Evolutionary conservation across 352 stramenopile species (phyloP).

Genomic region (Globisporangium iwayamae): DNA sequence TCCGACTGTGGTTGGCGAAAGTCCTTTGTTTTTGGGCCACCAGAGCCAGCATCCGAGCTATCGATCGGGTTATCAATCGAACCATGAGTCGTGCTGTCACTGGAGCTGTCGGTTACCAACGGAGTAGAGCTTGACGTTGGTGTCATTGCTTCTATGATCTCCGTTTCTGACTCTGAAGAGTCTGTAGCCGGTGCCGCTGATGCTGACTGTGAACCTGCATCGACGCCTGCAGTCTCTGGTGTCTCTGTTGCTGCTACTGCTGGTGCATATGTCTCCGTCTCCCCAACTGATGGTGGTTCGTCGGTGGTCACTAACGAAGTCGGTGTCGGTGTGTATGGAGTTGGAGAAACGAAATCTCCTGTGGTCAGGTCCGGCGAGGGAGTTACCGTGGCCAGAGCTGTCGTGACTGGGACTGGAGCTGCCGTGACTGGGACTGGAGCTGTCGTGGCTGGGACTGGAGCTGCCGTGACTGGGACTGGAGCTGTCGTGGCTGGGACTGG

Average conservation of each 20-base stretch:
- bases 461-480: background rate
- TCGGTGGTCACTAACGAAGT: background rate
- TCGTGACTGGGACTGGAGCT: background rate
- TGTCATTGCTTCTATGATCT: constrained; percentile 3
- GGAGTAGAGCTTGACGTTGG: background rate
- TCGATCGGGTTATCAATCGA: background rate
- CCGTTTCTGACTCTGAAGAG: background rate
- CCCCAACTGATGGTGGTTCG: background rate
- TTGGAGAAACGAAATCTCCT: background rate
- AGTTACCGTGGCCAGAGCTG: background rate
- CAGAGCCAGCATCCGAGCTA: background rate
- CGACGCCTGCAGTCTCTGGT: background rate
- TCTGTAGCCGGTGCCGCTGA: background rate
- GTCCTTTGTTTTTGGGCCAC: background rate
- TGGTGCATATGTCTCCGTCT: background rate
- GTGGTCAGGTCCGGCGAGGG: background rate
- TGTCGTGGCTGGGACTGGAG: background rate
- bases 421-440: background rate
- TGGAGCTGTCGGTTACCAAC: background rate
- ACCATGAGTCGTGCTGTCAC: background rate
- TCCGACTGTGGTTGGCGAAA: constrained; percentile 2
- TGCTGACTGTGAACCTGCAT: constrained; percentile 7
- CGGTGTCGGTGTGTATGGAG: background rate
- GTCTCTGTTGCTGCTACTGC: constrained; percentile 1
- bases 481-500: constrained; percentile 1